Conservation (phyloP, 805 yeast genomes). For the Cyberlindnera petersonii region DNA sequence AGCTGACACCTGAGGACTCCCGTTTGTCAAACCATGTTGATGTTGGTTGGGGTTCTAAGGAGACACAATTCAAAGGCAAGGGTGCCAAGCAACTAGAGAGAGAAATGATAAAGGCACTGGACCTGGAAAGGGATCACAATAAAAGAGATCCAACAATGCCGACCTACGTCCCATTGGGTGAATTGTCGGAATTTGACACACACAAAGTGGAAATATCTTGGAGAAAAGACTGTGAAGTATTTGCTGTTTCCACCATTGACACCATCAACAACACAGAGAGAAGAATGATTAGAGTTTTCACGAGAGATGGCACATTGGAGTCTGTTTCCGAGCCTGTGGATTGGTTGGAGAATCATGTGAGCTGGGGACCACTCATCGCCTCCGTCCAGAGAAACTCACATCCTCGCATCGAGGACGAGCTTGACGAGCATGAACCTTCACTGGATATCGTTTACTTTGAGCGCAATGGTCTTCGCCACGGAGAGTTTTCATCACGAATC, state of each 20-base stretch:
- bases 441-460: conserved; percentile 73
- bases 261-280: conserved; percentile 40
- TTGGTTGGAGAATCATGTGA: conserved; percentile 63
- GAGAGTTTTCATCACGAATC: conserved; percentile 71
- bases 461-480: conserved; percentile 88
- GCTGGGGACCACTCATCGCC: conserved; percentile 91
- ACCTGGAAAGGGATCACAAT: conserved; percentile 60
- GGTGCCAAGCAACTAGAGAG: conserved; percentile 83
- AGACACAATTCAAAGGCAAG: conserved; percentile 92
- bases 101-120: conserved; percentile 49
- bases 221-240: conserved; percentile 93
- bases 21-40: conserved; percentile 75
- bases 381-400: conserved; percentile 60
- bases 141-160: conserved; percentile 89
- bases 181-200: conserved; percentile 51
- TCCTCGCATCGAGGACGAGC: conserved; percentile 34
- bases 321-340: conserved; percentile 89
- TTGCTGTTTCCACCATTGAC: conserved; percentile 62
- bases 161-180: conserved; percentile 66
- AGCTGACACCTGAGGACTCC: conserved; percentile 59
- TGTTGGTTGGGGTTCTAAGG: conserved; percentile 98
- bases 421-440: conserved; percentile 33
- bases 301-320: conserved; percentile 71
- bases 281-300: conserved; percentile 79
- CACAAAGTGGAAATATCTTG: conserved; percentile 59